phyloP scores from a whole-genome alignment of 306 rosid species.

The Carpinus fangiana region DNA sequence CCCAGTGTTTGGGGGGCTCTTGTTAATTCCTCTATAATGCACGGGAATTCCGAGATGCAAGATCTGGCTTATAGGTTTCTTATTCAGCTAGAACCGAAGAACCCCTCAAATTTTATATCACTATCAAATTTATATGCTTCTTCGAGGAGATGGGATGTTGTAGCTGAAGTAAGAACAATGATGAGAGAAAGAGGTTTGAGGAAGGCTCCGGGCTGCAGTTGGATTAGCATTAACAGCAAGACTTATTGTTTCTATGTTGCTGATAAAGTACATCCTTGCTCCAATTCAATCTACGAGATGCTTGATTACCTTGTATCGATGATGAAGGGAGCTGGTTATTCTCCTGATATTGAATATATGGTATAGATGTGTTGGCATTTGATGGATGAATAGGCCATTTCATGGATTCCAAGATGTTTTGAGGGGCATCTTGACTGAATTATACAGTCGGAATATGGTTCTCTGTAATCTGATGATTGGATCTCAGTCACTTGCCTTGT shows the following conservation, averaged over 20 bases:
- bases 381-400: not conserved
- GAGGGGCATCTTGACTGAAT: not conserved
- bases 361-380: slow-evolving; percentile 32
- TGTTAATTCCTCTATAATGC: slow-evolving; percentile 57
- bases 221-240: slow-evolving; percentile 55
- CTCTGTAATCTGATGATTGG: not conserved
- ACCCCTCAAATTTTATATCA: slow-evolving; percentile 70
- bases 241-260: slow-evolving; percentile 72
- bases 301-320: slow-evolving; percentile 50
- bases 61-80: slow-evolving; percentile 62
- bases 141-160: slow-evolving; percentile 65
- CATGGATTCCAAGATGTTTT: not conserved
- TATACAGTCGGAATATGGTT: not conserved
- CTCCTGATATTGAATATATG: slow-evolving; percentile 30
- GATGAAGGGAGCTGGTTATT: slow-evolving; percentile 45
- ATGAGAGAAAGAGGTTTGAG: slow-evolving; percentile 76
- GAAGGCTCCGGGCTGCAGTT: slow-evolving; percentile 81
- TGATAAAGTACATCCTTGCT: slow-evolving; percentile 70
- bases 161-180: slow-evolving; percentile 60
- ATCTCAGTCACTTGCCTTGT: not conserved
- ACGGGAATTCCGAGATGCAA: slow-evolving; percentile 54
- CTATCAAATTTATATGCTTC: slow-evolving; percentile 73
- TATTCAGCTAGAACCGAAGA: slow-evolving; percentile 67
- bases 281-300: slow-evolving; percentile 56
- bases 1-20: slow-evolving; percentile 87